Percentiles rank a stretch among this genome's conserved stretches.
Conservation (phyloP, 495 filamentous ascomycete species). For the Penicillium coffeae region DNA sequence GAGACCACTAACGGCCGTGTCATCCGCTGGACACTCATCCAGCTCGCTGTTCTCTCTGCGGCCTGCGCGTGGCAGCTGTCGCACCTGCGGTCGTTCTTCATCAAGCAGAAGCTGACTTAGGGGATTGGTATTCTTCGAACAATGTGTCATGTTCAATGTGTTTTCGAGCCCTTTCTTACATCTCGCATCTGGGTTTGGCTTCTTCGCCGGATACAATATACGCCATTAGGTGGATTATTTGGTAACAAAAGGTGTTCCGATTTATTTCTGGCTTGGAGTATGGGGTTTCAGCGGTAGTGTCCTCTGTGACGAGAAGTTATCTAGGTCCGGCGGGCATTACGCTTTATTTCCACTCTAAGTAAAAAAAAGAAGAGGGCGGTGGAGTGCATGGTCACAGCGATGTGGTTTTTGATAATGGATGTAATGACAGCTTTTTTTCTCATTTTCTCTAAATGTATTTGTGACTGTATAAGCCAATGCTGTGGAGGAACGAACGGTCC, state of each 20-base stretch:
- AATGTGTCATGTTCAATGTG: conserved; percentile 6
- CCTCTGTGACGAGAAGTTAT: too few relatives aligned
- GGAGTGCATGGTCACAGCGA: conserved; percentile 18
- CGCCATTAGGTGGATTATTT: conserved; percentile 1
- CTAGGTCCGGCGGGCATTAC: background rate
- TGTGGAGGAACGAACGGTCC: background rate
- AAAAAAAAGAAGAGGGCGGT: conserved; percentile 8
- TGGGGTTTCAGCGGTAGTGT: too few relatives aligned
- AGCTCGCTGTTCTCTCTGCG: conserved; percentile 79
- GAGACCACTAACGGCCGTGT: conserved; percentile 90
- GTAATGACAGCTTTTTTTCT: conserved; percentile 26
- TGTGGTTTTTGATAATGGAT: conserved; percentile 34
- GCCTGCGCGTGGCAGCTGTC: conserved; percentile 98
- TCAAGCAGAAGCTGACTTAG: conserved; percentile 95
- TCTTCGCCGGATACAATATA: background rate
- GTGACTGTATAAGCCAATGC: too few relatives aligned
- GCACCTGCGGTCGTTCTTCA: conserved; percentile 94
- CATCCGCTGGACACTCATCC: conserved; percentile 89
- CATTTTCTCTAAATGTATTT: conserved; percentile 6
- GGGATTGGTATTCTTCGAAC: background rate
- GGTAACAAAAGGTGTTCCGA: background rate
- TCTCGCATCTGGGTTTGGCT: conserved; percentile 19
- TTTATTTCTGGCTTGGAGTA: too few relatives aligned
- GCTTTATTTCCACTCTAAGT: background rate
- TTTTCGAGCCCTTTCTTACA: conserved; percentile 16